Conservation (phyloP, 2,329 filamentous ascomycete species). For the Monilinia fructicola region DNA sequence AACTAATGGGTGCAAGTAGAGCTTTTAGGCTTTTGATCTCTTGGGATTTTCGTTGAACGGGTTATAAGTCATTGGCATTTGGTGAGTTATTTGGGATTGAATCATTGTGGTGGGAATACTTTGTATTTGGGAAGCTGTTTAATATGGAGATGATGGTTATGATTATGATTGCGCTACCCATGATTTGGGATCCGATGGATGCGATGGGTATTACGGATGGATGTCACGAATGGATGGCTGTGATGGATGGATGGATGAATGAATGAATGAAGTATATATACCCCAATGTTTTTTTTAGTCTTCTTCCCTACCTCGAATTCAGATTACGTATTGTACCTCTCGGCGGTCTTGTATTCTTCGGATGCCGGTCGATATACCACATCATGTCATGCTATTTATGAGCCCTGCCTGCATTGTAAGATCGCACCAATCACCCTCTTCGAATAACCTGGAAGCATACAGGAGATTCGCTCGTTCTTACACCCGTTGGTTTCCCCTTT, state of each 20-base stretch:
- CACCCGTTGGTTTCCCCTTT: no score
- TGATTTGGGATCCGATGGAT: constrained; percentile 11
- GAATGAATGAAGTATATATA: constrained; percentile 20
- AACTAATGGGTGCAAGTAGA: background rate
- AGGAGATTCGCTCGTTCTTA: no score
- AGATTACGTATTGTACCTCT: background rate
- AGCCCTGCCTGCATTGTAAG: no score
- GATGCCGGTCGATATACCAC: no score
- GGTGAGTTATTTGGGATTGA: background rate
- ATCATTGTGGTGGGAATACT: background rate
- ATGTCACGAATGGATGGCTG: background rate
- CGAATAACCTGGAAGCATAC: no score
- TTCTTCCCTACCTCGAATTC: constrained; percentile 28
- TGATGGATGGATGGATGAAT: background rate
- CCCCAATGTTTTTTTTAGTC: background rate
- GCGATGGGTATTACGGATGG: background rate
- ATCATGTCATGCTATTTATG: no score
- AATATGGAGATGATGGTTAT: background rate
- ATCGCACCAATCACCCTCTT: no score
- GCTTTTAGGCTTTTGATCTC: constrained; percentile 4
- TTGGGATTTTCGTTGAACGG: background rate
- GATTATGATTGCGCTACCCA: background rate
- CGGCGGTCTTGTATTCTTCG: no score
- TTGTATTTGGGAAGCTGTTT: background rate
- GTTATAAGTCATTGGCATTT: background rate